phyloP scores from a whole-genome alignment of 1,284 basidiomycete species.

The Ustilago cynodontis region DNA sequence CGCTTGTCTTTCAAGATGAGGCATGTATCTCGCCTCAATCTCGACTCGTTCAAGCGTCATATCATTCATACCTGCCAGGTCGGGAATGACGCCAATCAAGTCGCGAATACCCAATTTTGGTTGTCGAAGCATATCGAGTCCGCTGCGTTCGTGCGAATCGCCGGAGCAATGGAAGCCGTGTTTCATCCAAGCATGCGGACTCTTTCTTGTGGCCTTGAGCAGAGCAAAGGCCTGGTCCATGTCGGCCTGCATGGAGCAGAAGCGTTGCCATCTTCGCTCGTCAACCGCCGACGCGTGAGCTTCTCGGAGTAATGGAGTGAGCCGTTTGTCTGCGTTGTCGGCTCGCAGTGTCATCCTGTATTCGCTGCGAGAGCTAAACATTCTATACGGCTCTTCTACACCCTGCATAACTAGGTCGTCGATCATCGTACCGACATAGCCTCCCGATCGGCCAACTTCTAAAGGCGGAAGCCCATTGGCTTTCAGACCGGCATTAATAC shows the following conservation, averaged over 20 bases:
- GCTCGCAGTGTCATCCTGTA: constrained; percentile 86
- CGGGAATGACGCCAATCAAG: constrained; percentile 75
- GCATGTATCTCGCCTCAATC: constrained; percentile 59
- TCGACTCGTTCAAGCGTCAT: constrained; percentile 27
- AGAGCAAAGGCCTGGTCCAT: constrained; percentile 74
- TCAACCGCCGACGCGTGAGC: constrained; percentile 76
- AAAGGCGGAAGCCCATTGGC: constrained; percentile 76
- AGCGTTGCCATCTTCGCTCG: constrained; percentile 76
- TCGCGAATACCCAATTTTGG: constrained; percentile 74
- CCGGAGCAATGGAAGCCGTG: constrained; percentile 65
- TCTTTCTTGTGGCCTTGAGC: constrained; percentile 71
- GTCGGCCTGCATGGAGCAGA: constrained; percentile 73
- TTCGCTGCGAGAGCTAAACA: constrained; percentile 91
- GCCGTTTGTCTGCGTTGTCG: constrained; percentile 85
- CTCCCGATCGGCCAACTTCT: constrained; percentile 81
- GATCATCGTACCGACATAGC: constrained; percentile 87
- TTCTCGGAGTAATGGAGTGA: constrained; percentile 75
- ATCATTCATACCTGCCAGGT: constrained; percentile 73
- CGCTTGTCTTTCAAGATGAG: constrained; percentile 78
- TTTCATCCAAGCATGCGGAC: constrained; percentile 68
- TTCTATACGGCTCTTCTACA: constrained; percentile 89
- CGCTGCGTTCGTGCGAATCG: constrained; percentile 72
- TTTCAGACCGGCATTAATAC: constrained; percentile 84
- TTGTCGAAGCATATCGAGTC: constrained; percentile 80
- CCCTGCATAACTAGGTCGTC: constrained; percentile 89